phyloP scores from a whole-genome alignment of 2,329 filamentous ascomycete genomes.

The Ophiocordyceps robertsii region DNA sequence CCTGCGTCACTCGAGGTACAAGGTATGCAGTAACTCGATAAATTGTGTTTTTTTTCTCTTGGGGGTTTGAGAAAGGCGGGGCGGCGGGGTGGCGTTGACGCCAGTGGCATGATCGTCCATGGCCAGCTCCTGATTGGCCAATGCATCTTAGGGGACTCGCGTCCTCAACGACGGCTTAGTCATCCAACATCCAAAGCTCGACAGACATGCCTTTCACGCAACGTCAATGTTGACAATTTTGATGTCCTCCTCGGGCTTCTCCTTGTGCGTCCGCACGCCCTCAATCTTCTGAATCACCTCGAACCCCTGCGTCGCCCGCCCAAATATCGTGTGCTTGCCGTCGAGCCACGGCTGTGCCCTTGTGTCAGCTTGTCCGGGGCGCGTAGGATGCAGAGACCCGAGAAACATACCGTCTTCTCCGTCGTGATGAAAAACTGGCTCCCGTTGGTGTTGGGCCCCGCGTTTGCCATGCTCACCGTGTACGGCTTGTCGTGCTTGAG shows the following conservation, averaged over 20 bases:
- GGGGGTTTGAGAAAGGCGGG: not conserved
- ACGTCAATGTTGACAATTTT: constrained; percentile 85
- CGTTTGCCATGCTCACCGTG: constrained; percentile 95
- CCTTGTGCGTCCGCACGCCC: constrained; percentile 71
- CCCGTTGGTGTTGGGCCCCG: constrained; percentile 86
- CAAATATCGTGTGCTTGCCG: constrained; percentile 93
- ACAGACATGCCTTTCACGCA: constrained; percentile 13
- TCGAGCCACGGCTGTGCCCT: constrained; percentile 67
- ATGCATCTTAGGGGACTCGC: not conserved
- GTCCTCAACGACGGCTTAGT: no score
- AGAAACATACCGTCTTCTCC: constrained; percentile 64
- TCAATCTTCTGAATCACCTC: constrained; percentile 96
- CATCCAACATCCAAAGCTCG: no score
- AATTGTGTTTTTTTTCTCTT: no score
- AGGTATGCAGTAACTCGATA: no score
- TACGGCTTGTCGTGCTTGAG: constrained; percentile 93
- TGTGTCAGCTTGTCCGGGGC: not conserved
- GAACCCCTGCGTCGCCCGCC: constrained; percentile 74
- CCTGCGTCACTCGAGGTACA: no score
- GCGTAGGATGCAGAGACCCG: not conserved
- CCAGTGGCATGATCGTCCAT: no score
- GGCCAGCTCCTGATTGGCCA: not conserved
- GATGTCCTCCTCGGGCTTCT: constrained; percentile 93
- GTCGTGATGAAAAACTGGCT: constrained; percentile 98
- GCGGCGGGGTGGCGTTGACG: not conserved